Evolutionary conservation across 2,329 filamentous ascomycete species (phyloP), one percentile per base, ranked within the genome.

Genomic region (Simplicillium aogashimaense): DNA sequence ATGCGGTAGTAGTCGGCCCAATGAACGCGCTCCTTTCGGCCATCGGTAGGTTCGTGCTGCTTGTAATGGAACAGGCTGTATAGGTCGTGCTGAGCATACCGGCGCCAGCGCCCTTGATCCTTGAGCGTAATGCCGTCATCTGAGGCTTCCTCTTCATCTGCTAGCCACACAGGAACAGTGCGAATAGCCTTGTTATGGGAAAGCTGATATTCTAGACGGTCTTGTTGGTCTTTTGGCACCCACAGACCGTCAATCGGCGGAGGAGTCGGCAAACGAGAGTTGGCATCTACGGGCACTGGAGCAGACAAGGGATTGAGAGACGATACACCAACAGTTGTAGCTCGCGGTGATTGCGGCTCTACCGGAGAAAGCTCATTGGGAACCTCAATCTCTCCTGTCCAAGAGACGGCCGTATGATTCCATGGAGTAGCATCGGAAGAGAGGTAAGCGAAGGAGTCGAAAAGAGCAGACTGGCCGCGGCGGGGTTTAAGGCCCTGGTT

Each of bases 11-110:
- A 97, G 63, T 97, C 88, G 18, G 83, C 79, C 89, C 90, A 97
- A 52, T 88, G 81, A 33, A 83, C 72, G 39, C 86, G 80, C 57
- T 92, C 86, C 14, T 79, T 78, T 49, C 84, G 79, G 29, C 88
- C 88, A 58, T 95, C 86, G 11, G 81, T 86, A 1, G 90, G 87
- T 58, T 89, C 86, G 55, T 94, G 86, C 55, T 92, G 86, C 65
- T 94, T 94, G 71, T 97, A 97, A 63, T 97, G 90, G 58, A 95
- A 88, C 9, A 95, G 74, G 1, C 86, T 88, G 65, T 94, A 95
- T 20, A 97, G 71, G 52, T 95, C 86, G 55, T 89, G 81, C 65
- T 95, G 88, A 13, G 89, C 87, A 60, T 92, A 97, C 32, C 84
- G 76, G 47, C 88, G 77, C 90, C 92, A 97, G 47, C 88, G 74